phyloP scores from a whole-genome alignment of 140 eudicot genomes.

The Anethum foeniculum region DNA sequence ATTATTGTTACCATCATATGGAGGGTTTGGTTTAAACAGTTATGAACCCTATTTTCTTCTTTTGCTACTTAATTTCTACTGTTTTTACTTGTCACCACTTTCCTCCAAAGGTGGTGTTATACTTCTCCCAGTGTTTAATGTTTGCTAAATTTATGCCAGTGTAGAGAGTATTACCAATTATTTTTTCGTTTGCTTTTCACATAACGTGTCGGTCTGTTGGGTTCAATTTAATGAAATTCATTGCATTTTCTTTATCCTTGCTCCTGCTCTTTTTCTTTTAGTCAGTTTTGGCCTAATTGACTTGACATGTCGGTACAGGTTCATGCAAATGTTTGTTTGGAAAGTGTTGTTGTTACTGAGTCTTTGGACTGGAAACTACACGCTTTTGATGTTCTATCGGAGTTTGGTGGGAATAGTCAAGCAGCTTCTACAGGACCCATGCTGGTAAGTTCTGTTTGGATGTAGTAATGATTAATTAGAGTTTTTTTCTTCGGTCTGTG shows the following conservation, averaged over 20 bases:
- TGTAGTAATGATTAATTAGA: neutral
- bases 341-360: slow-evolving; percentile 94
- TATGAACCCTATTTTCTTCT: neutral
- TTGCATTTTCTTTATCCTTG: neutral
- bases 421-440: slow-evolving; percentile 65
- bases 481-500: neutral
- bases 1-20: neutral
- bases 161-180: neutral
- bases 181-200: neutral
- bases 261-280: neutral
- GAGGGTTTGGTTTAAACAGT: neutral
- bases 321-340: slow-evolving; percentile 95
- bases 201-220: neutral
- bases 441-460: slow-evolving; percentile 53
- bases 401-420: slow-evolving; percentile 77
- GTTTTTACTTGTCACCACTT: neutral
- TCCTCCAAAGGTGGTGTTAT: neutral
- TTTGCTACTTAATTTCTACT: neutral
- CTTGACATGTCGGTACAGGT: slow-evolving; percentile 37
- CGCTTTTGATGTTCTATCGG: slow-evolving; percentile 97
- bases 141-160: neutral
- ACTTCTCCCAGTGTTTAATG: neutral
- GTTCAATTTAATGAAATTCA: neutral
- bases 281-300: slow-evolving; percentile 8
- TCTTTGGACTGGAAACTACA: slow-evolving; percentile 97